Conservation (phyloP, 2,329 filamentous ascomycete species). For the Alternaria sp. region DNA sequence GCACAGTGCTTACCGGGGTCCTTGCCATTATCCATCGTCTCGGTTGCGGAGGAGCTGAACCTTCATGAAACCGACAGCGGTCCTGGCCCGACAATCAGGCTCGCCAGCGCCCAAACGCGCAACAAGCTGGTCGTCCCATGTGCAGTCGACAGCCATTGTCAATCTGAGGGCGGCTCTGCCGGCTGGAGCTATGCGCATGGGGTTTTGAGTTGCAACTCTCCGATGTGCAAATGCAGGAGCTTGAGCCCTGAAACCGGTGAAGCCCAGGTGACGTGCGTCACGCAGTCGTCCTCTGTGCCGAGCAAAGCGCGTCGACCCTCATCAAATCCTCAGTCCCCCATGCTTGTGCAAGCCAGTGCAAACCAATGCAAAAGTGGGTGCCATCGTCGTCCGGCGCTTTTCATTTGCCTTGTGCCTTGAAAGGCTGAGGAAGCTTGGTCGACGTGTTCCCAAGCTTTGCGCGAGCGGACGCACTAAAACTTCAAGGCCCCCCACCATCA, state of each 20-base stretch:
- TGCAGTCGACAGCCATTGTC: constrained; percentile 23
- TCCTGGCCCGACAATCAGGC: constrained; percentile 30
- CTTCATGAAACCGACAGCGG: constrained; percentile 26
- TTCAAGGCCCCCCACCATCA: constrained; percentile 40
- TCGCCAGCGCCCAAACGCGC: constrained; percentile 30
- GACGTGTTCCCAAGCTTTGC: constrained; percentile 45
- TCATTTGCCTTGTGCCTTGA: constrained; percentile 26
- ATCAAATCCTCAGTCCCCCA: constrained; percentile 18
- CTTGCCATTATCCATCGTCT: constrained; percentile 24
- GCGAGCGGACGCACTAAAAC: constrained; percentile 26
- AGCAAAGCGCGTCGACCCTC: constrained; percentile 23
- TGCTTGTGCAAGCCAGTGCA: constrained; percentile 8
- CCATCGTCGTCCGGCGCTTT: constrained; percentile 13
- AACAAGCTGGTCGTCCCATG: constrained; percentile 23
- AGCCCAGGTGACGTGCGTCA: constrained; percentile 23
- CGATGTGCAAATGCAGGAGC: constrained; percentile 24
- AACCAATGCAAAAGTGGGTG: constrained; percentile 19
- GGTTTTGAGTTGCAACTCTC: constrained; percentile 7
- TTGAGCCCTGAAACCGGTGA: constrained; percentile 27
- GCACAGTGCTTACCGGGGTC: constrained; percentile 12
- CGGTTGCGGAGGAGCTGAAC: constrained; percentile 25
- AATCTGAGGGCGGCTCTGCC: constrained; percentile 35
- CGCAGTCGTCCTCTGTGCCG: constrained; percentile 21
- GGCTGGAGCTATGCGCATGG: constrained; percentile 23
- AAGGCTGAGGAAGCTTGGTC: constrained; percentile 41